Evolutionary conservation across 2,329 filamentous ascomycete species (phyloP).

Genomic region (Verticillium alfalfae): DNA sequence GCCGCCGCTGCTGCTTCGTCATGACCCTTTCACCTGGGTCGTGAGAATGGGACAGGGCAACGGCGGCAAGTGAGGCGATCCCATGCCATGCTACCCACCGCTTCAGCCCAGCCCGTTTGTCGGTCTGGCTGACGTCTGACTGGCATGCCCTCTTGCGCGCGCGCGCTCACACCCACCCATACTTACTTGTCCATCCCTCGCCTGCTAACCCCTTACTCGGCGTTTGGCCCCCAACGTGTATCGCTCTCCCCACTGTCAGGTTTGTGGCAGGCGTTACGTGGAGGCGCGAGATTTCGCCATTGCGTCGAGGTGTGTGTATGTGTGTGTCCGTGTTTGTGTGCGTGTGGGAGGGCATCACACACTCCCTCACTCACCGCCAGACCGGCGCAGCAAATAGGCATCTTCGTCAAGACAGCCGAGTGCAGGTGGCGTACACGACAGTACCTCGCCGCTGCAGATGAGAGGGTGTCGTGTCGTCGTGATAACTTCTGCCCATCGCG

Average conservation of each 20-base stretch:
- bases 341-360: not conserved
- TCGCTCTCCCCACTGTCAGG: not conserved
- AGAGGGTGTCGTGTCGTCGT: not conserved
- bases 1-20: not conserved
- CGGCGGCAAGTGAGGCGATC: not conserved
- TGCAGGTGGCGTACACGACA: not conserved
- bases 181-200: not conserved
- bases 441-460: not conserved
- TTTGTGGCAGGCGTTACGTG: not conserved
- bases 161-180: not conserved
- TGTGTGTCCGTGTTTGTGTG: too few relatives aligned
- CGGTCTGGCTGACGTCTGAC: too few relatives aligned
- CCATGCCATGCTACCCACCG: not conserved
- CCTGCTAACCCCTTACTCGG: not conserved
- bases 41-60: not conserved
- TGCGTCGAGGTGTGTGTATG: not conserved
- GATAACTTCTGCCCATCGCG: not conserved
- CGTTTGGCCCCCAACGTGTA: not conserved
- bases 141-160: too few relatives aligned
- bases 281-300: not conserved
- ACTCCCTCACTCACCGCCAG: slow-evolving; percentile 1
- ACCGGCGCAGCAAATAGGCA: slow-evolving; percentile 1
- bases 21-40: not conserved
- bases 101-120: not conserved
- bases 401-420: not conserved